phyloP scores from a whole-genome alignment of 179 eudicot genomes.

The Sideroxylon spinosum region DNA sequence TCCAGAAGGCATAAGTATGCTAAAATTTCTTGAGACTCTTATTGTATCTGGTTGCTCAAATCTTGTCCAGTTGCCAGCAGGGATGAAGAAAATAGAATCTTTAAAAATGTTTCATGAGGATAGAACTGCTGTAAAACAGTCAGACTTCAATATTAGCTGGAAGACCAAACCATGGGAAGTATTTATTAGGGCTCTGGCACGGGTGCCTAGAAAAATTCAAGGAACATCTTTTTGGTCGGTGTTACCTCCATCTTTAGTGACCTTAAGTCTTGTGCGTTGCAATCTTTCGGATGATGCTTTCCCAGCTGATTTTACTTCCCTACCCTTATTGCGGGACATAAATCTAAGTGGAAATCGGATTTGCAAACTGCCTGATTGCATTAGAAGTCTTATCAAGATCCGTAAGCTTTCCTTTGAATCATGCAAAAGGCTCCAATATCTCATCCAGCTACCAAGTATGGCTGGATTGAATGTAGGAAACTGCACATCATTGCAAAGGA shows the following conservation, averaged over 20 bases:
- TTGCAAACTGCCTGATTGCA: conserved; percentile 1
- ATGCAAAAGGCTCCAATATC: neutral
- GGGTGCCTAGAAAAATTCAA: neutral
- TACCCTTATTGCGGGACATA: conserved; percentile 10
- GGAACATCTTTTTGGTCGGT: neutral
- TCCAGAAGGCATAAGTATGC: neutral
- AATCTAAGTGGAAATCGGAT: conserved; percentile 1
- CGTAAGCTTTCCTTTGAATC: neutral
- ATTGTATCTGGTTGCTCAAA: conserved; percentile 6
- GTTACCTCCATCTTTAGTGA: conserved; percentile 3
- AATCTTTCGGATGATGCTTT: conserved; percentile 9
- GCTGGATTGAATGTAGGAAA: too few relatives aligned
- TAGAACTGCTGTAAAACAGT: neutral
- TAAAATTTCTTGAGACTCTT: neutral
- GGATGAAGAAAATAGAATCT: neutral
- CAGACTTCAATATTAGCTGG: neutral
- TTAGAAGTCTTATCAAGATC: neutral
- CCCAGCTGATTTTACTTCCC: neutral
- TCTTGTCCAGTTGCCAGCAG: conserved; percentile 7
- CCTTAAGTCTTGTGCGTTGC: neutral
- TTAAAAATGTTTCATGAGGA: neutral
- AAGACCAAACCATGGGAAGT: neutral
- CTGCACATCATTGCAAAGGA: neutral
- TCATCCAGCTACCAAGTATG: neutral
- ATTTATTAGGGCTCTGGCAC: neutral